Evolutionary conservation across 1,139 yeast genomes (phyloP).

Genomic region (Diutina pseudorugosa): DNA sequence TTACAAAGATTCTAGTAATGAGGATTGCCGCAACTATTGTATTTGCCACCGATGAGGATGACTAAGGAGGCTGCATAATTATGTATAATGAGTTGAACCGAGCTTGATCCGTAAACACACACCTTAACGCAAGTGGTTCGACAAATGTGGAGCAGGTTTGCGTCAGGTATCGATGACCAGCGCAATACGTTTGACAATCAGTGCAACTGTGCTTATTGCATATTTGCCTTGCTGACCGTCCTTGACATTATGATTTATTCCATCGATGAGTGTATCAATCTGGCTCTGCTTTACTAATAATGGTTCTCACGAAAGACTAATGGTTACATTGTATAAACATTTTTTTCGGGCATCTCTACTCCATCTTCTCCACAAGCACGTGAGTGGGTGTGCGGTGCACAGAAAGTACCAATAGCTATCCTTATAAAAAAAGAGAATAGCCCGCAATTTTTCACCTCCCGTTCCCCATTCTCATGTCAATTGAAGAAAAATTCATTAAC

Average conservation of each 20-base stretch:
- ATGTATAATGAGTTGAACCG: background rate
- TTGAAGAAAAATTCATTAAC: constrained; percentile 26
- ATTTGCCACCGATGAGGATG: background rate
- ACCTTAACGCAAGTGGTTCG: background rate
- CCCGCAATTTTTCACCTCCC: background rate
- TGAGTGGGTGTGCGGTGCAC: background rate
- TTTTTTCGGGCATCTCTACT: background rate
- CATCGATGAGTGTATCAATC: too few species aligned
- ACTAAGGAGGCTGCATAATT: background rate
- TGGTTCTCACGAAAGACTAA: background rate
- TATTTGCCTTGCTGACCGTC: background rate
- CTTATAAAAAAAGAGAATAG: background rate
- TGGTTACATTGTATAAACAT: background rate
- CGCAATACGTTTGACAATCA: background rate
- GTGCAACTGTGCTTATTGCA: background rate
- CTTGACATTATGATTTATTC: background rate
- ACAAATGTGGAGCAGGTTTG: background rate
- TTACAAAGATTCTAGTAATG: background rate
- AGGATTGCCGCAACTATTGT: background rate
- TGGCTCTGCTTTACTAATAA: background rate
- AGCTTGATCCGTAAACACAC: background rate
- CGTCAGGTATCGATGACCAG: background rate
- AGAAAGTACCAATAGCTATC: background rate
- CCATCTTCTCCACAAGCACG: background rate
- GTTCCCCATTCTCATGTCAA: background rate